A percentile compares a stretch with the other conserved stretches of the same genome.
phyloP scores from a whole-genome alignment of 148 eudicot genomes.

The Rheum nobile region DNA sequence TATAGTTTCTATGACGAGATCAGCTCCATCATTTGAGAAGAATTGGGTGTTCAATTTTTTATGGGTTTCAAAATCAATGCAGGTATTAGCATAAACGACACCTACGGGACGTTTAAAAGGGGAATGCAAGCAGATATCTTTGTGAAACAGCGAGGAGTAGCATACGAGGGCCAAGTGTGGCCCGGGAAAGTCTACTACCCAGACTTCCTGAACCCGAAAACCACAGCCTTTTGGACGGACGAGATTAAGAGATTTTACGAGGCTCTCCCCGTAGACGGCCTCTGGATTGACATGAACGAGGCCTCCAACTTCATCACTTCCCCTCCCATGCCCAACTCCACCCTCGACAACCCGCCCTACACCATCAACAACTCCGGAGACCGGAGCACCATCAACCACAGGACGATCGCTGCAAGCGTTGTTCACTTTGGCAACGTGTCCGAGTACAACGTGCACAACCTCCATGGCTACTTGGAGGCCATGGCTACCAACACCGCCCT shows the following conservation, averaged over 20 bases:
- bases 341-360: constrained; percentile 46
- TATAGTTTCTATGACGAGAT: not conserved
- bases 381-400: constrained; percentile 18
- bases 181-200: constrained; percentile 45
- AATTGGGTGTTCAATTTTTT: not conserved
- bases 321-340: constrained; percentile 16
- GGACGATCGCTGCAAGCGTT: constrained; percentile 33
- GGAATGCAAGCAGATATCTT: constrained; percentile 35
- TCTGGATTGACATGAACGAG: constrained; percentile 47
- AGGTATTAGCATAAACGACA: constrained; percentile 26
- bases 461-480: constrained; percentile 41
- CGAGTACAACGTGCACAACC: constrained; percentile 38
- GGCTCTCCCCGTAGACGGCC: constrained; percentile 23
- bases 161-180: constrained; percentile 40
- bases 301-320: constrained; percentile 23
- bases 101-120: constrained; percentile 27
- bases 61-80: not conserved
- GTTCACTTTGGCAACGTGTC: constrained; percentile 28
- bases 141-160: constrained; percentile 30
- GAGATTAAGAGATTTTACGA: constrained; percentile 29
- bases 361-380: constrained; percentile 30
- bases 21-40: not conserved
- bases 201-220: constrained; percentile 36
- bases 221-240: constrained; percentile 30
- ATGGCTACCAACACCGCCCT: constrained; percentile 35